Evolutionary conservation across 257 asterid species (phyloP), one percentile per base, ranked within the genome.

Genomic region (Orobanche coerulescens): DNA sequence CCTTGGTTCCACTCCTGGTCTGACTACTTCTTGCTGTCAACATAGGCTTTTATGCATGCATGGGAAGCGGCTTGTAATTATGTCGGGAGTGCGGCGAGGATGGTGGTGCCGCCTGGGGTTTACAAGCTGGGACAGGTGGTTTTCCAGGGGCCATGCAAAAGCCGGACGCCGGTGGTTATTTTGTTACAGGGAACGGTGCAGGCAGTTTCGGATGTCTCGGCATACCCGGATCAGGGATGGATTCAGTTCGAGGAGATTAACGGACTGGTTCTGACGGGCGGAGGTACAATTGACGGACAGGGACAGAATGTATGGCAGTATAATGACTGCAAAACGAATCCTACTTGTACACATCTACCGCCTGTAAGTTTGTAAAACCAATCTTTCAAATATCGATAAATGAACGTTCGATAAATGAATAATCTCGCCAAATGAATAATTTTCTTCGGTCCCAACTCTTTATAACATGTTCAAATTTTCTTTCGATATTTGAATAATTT

Each of bases 61-160:
- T 84, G 90, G 90, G 40, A 24, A 4, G 94, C 84, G 0, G 87
- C 90, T 5, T 85, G 94, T 51, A 63, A 72, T 66, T 73, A 58
- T 16, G 33, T 22, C 9, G 56, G 56, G 67, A 42, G 71, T 2
- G 82, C 81, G 11, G 73, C 80, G 12, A 64, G 77, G 56, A 30
- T 85, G 1, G 49, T 74, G 15, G 75, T 82, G 24, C 94, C 94
- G 1, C 67, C 71, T 0, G 94, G 94, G 19, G 68, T 65, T 13
- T 85, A 67, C 68, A 63, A 18, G 19, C 59, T 82, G 0, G 72
- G 78, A 4, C 81, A 79, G 53, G 59, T 66, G 19, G 6, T 67
- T 10, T 80, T 85, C 64, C 60, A 44, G 49, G 90, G 94, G n/a
- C 94, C 94, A 22, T 85, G 94, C 82, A 71, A 68, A 57, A 69